Evolutionary conservation across 2,329 filamentous ascomycete genomes (phyloP).

Genomic region (Hymenoscyphus fructigenus): DNA sequence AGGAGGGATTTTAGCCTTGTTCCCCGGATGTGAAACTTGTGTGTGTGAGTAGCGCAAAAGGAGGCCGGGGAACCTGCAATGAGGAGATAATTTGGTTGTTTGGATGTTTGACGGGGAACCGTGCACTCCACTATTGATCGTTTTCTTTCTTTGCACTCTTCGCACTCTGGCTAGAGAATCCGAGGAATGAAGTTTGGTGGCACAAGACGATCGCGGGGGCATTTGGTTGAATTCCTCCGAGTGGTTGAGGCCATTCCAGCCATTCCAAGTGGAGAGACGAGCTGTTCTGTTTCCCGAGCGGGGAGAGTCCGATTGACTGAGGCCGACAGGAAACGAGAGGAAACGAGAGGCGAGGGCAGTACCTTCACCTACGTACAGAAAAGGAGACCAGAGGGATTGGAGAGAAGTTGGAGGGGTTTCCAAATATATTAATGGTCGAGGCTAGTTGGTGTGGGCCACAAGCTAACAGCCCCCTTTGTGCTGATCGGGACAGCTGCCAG

Average conservation of each 20-base stretch:
- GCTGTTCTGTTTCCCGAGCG: background rate
- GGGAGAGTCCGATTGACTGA: slow-evolving; percentile 1
- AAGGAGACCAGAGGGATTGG: background rate
- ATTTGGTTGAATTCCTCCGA: slow-evolving; percentile 9
- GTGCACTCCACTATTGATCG: slow-evolving; percentile 1
- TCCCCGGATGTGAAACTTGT: slow-evolving; percentile 23
- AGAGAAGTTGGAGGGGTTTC: background rate
- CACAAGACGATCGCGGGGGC: background rate
- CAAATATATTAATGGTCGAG: background rate
- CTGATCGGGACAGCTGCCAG: background rate
- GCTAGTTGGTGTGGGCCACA: background rate
- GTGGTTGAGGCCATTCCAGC: background rate
- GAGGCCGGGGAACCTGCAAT: background rate
- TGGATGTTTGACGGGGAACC: background rate
- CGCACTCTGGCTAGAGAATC: background rate
- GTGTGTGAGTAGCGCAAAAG: slow-evolving; percentile 7
- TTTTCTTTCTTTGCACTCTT: background rate
- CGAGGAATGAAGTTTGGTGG: slow-evolving; percentile 2
- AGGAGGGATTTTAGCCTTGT: slow-evolving; percentile 19
- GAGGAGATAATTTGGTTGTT: background rate
- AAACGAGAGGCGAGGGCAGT: background rate
- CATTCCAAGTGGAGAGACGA: background rate
- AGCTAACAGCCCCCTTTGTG: background rate
- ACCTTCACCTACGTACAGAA: background rate
- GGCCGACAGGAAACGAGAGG: background rate